phyloP scores from a whole-genome alignment of 306 rosid genomes.

The Trifolium subterraneum region DNA sequence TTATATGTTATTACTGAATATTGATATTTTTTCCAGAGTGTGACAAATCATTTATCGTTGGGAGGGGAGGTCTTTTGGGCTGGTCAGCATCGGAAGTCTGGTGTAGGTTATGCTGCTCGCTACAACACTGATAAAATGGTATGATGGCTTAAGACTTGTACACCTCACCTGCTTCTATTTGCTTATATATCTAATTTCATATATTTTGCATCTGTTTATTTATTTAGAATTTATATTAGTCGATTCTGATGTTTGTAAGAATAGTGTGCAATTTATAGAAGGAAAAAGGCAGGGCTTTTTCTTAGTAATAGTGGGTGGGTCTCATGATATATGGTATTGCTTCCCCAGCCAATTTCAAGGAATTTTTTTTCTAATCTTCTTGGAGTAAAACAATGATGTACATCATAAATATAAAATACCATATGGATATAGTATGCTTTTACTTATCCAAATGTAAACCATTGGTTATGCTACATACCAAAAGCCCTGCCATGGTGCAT shows the following conservation, averaged over 20 bases:
- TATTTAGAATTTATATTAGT: slow-evolving; percentile 1
- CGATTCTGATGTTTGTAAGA: slow-evolving; percentile 8
- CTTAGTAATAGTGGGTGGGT: too few relatives aligned
- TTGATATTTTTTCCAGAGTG: slow-evolving; percentile 59
- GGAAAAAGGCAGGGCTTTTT: too few relatives aligned
- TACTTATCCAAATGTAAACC: slow-evolving; percentile 9
- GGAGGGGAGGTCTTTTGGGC: slow-evolving; percentile 99
- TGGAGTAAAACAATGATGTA: slow-evolving; percentile 5
- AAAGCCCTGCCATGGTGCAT: background rate
- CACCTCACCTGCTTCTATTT: background rate
- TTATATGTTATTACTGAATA: slow-evolving; percentile 29
- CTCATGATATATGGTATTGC: background rate
- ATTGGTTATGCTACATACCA: background rate
- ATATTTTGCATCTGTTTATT: background rate
- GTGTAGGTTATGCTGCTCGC: slow-evolving; percentile 93
- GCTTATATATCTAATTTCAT: background rate
- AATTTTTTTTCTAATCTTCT: slow-evolving; percentile 19
- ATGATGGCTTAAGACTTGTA: slow-evolving; percentile 30
- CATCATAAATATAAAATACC: slow-evolving; percentile 1
- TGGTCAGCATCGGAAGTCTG: slow-evolving; percentile 98
- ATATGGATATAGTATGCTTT: slow-evolving; percentile 10
- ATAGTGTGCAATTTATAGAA: background rate
- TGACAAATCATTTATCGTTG: slow-evolving; percentile 75
- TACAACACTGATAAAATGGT: slow-evolving; percentile 95
- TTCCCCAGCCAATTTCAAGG: slow-evolving; percentile 21